Evolutionary conservation across 495 filamentous ascomycete genomes (phyloP).

Genomic region (Cercophora sp.): DNA sequence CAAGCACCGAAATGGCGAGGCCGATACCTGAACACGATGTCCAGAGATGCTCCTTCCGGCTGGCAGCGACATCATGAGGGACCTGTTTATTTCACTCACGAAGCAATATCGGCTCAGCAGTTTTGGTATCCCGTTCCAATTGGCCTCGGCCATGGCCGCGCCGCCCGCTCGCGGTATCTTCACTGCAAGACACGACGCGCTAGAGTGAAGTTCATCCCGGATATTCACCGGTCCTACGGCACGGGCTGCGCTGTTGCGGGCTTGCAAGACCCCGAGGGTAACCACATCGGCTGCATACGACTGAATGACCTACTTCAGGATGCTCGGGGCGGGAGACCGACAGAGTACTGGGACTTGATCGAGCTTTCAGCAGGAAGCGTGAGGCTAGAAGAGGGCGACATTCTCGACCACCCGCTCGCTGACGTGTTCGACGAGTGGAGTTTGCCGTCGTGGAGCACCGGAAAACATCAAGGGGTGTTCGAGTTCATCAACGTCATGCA

Average conservation of each 20-base stretch:
- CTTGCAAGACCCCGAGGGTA: not conserved
- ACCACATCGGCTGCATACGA: slow-evolving; percentile 7
- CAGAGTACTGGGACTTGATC: slow-evolving; percentile 5
- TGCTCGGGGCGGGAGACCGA: not conserved
- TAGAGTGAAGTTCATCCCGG: not conserved
- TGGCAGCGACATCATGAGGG: not conserved
- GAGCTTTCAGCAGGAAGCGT: slow-evolving; percentile 16
- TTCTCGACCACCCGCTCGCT: slow-evolving; percentile 8
- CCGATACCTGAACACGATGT: not conserved
- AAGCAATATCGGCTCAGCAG: slow-evolving; percentile 6
- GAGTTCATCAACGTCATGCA: slow-evolving; percentile 26
- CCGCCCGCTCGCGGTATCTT: slow-evolving; percentile 10
- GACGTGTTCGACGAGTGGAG: slow-evolving; percentile 21
- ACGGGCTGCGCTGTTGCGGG: slow-evolving; percentile 7
- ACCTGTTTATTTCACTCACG: slow-evolving; percentile 11
- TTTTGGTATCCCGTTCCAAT: slow-evolving; percentile 28
- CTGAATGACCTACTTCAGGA: slow-evolving; percentile 7
- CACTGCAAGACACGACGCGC: slow-evolving; percentile 9
- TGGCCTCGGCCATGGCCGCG: not conserved
- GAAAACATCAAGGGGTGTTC: slow-evolving; percentile 4
- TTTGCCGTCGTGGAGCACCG: slow-evolving; percentile 4
- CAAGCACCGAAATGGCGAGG: slow-evolving; percentile 2
- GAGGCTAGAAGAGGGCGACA: not conserved
- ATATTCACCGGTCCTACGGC: slow-evolving; percentile 6
- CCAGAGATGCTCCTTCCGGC: not conserved